Evolutionary conservation across 331 rosid species (phyloP).

Genomic region (Arachis monticola): DNA sequence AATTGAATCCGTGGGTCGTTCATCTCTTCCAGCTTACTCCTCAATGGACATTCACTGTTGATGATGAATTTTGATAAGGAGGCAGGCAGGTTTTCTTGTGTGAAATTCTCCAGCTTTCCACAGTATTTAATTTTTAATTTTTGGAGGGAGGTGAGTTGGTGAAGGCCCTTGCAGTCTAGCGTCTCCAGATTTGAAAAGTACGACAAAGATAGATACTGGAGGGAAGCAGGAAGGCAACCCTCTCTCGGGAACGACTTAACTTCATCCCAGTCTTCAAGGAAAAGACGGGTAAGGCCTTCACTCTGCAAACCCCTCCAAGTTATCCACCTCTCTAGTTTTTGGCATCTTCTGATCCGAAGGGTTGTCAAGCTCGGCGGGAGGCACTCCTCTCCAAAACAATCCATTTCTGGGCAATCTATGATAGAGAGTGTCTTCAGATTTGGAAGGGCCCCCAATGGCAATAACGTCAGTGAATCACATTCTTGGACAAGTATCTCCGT

Average conservation of each 20-base stretch:
- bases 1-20: too few species aligned
- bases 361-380: background rate
- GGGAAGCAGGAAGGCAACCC: background rate
- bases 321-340: background rate
- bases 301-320: background rate
- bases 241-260: background rate
- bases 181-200: background rate
- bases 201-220: fast-evolving
- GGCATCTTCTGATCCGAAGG: background rate
- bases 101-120: background rate
- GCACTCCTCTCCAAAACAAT: background rate
- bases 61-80: background rate
- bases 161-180: constrained; percentile 9
- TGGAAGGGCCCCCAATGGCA: background rate
- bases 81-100: constrained; percentile 4
- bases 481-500: too few species aligned
- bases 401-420: background rate
- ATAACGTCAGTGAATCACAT: too few species aligned
- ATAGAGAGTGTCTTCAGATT: background rate
- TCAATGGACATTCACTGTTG: too few species aligned
- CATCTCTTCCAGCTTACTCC: too few species aligned
- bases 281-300: background rate
- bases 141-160: constrained; percentile 24
- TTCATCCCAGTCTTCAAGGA: background rate
- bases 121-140: fast-evolving